A percentile compares a stretch with the other conserved stretches of the same genome.
These are phyloP conservation scores for Stentor roeselii DNA, from an alignment of 73 alveolate species.

Conservation along the genomic window DNA sequence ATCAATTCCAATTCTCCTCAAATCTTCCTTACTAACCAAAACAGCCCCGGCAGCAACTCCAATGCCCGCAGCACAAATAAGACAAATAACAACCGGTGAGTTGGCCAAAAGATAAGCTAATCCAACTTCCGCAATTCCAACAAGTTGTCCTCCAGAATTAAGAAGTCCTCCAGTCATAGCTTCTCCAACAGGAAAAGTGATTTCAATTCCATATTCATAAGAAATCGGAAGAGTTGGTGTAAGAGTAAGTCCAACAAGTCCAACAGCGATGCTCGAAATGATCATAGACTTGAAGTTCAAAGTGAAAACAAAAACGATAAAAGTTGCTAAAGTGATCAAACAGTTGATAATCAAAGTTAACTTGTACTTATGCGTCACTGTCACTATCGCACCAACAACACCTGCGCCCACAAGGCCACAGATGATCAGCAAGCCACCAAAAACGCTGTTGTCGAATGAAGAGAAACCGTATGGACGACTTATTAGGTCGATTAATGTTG, in stretches of 20 bases:
- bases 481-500: slow-evolving; percentile 47
- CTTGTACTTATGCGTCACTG: slow-evolving; percentile 45
- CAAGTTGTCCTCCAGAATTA: slow-evolving; percentile 57
- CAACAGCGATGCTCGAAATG: slow-evolving; percentile 36
- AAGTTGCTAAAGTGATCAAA: slow-evolving; percentile 29
- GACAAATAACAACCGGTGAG: background rate
- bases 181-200: slow-evolving; percentile 85
- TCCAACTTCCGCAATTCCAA: slow-evolving; percentile 57
- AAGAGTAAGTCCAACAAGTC: slow-evolving; percentile 62
- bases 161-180: slow-evolving; percentile 80
- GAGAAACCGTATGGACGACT: slow-evolving; percentile 48
- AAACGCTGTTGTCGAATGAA: slow-evolving; percentile 47
- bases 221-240: slow-evolving; percentile 80
- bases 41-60: background rate
- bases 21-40: background rate
- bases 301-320: slow-evolving; percentile 22
- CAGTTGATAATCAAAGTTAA: slow-evolving; percentile 32
- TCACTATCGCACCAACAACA: slow-evolving; percentile 47
- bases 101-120: background rate
- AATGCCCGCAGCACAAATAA: slow-evolving; percentile 18
- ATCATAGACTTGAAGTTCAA: slow-evolving; percentile 30
- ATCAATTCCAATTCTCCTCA: background rate
- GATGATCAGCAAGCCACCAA: slow-evolving; percentile 65
- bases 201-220: slow-evolving; percentile 75
- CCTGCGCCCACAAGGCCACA: slow-evolving; percentile 73